Percentiles rank a stretch among this genome's conserved stretches.
Evolutionary conservation across 2,329 filamentous ascomycete genomes (phyloP).

Genomic region (Penicillium concentricum): DNA sequence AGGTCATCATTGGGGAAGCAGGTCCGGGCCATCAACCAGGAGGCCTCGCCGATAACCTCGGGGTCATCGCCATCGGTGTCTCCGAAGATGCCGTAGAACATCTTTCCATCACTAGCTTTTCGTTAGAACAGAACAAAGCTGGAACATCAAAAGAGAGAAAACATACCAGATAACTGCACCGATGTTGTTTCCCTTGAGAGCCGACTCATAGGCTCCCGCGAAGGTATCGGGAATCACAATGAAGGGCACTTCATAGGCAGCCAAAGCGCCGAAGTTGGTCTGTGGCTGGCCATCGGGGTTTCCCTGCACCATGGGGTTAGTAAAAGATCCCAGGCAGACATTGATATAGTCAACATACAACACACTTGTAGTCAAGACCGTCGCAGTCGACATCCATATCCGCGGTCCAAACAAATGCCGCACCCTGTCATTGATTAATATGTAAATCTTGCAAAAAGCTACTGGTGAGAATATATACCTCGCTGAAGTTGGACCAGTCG

Average conservation of each 20-base stretch:
- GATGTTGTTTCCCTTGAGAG: constrained; percentile 29
- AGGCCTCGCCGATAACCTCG: constrained; percentile 34
- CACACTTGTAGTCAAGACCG: constrained; percentile 29
- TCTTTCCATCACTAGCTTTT: constrained; percentile 26
- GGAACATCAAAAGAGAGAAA: too few relatives aligned
- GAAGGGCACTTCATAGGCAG: constrained; percentile 34
- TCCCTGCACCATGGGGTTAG: constrained; percentile 19
- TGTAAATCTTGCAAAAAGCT: rapidly evolving
- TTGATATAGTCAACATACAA: constrained; percentile 6
- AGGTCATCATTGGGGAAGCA: constrained; percentile 32
- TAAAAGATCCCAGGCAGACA: not conserved
- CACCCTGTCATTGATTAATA: constrained; percentile 18
- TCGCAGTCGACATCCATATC: constrained; percentile 39
- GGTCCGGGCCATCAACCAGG: constrained; percentile 36
- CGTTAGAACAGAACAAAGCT: not conserved
- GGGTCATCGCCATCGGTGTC: constrained; percentile 31
- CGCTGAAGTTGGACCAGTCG: constrained; percentile 27
- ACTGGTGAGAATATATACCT: constrained; percentile 11
- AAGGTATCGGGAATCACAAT: constrained; percentile 34
- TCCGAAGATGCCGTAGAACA: constrained; percentile 36
- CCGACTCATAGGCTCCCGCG: constrained; percentile 15
- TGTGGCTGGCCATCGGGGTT: constrained; percentile 27
- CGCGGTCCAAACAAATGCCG: constrained; percentile 29
- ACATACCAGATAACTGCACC: constrained; percentile 32
- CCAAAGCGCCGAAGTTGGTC: constrained; percentile 31